phyloP scores from a whole-genome alignment of 495 filamentous ascomycete species.

The Cenococcum geophilum region DNA sequence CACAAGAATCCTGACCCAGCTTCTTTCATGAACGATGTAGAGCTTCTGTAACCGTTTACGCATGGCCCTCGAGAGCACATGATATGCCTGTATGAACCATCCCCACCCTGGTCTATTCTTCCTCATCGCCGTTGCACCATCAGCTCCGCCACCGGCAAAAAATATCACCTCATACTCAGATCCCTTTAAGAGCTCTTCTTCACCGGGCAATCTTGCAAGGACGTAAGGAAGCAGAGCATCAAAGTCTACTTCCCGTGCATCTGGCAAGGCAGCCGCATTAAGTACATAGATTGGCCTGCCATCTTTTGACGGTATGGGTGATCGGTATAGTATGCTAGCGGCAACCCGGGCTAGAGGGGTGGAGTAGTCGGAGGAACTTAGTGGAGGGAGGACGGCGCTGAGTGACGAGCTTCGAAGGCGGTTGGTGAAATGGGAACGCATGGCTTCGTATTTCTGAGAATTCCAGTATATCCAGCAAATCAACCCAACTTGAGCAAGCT shows the following conservation, averaged over 20 bases:
- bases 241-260: constrained; percentile 46
- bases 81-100: constrained; percentile 55
- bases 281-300: constrained; percentile 49
- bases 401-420: constrained; percentile 30
- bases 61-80: constrained; percentile 48
- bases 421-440: constrained; percentile 24
- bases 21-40: constrained; percentile 53
- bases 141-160: constrained; percentile 47
- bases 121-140: constrained; percentile 38
- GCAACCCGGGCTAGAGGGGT: constrained; percentile 39
- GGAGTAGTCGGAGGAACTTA: constrained; percentile 40
- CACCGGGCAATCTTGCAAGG: constrained; percentile 47
- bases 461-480: not conserved
- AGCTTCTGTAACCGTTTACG: constrained; percentile 49
- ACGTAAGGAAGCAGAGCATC: constrained; percentile 53
- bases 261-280: constrained; percentile 52
- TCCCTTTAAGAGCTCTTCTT: constrained; percentile 49
- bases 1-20: constrained; percentile 51
- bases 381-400: constrained; percentile 32
- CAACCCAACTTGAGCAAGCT: not conserved
- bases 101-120: constrained; percentile 49
- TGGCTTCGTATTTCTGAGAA: not conserved
- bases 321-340: constrained; percentile 46
- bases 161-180: constrained; percentile 51
- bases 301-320: constrained; percentile 43